These are phyloP conservation scores for Alternaria consortialis DNA, from an alignment of 2,329 filamentous ascomycete genomes.

Conservation along the genomic window DNA sequence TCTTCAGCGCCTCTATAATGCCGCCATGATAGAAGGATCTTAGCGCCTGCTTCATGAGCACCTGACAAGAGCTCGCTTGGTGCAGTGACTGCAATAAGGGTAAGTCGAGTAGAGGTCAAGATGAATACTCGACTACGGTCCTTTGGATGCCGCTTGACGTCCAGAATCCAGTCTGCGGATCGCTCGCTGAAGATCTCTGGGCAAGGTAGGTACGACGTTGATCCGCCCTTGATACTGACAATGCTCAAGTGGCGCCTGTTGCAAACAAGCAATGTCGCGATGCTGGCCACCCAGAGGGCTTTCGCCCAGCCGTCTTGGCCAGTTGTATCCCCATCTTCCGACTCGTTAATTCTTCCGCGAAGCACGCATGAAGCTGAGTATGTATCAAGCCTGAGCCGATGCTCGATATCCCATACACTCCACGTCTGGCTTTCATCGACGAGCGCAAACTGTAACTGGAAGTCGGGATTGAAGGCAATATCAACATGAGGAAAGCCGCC, in stretches of 20 bases:
- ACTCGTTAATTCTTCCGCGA: constrained; percentile 26
- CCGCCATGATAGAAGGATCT: constrained; percentile 57
- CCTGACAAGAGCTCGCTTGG: constrained; percentile 35
- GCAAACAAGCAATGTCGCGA: constrained; percentile 62
- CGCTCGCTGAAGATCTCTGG: constrained; percentile 36
- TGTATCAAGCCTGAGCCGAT: constrained; percentile 37
- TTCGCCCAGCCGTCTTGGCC: constrained; percentile 60
- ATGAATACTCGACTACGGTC: constrained; percentile 64
- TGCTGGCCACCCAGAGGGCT: constrained; percentile 59
- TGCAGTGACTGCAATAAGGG: constrained; percentile 58
- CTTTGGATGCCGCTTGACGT: constrained; percentile 61
- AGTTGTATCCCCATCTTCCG: background rate
- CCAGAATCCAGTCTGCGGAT: constrained; percentile 63
- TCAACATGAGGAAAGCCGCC: constrained; percentile 68
- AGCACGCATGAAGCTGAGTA: constrained; percentile 46
- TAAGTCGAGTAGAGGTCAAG: constrained; percentile 64
- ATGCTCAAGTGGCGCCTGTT: constrained; percentile 55
- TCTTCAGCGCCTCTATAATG: constrained; percentile 66
- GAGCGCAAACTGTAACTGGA: constrained; percentile 68
- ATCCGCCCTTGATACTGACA: constrained; percentile 43
- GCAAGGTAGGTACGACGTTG: constrained; percentile 30
- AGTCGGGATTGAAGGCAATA: constrained; percentile 71
- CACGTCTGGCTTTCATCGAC: constrained; percentile 72
- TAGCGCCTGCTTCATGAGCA: constrained; percentile 39
- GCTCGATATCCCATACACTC: constrained; percentile 70